These are phyloP conservation scores for Pleodorina starrii DNA, from an alignment of 139 green algal genomes.

Conservation along the genomic window DNA sequence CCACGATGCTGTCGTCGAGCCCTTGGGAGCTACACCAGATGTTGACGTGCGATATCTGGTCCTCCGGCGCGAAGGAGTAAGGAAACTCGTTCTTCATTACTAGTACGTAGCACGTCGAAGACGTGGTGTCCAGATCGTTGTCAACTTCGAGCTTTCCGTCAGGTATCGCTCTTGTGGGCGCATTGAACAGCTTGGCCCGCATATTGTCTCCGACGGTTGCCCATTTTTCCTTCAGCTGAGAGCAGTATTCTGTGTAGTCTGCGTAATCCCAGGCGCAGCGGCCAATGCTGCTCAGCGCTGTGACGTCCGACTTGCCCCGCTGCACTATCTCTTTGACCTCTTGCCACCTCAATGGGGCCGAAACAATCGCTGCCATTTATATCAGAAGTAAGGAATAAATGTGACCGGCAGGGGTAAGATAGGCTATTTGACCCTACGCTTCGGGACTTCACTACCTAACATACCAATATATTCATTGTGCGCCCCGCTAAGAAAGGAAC, in stretches of 20 bases:
- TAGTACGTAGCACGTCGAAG: not conserved
- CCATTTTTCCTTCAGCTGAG: not conserved
- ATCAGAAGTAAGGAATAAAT: too few relatives aligned
- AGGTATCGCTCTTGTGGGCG: not conserved
- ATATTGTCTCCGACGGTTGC: not conserved
- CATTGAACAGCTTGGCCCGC: not conserved
- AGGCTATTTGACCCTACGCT: too few relatives aligned
- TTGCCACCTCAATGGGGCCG: not conserved
- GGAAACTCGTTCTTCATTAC: conserved; percentile 30
- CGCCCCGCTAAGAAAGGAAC: not conserved
- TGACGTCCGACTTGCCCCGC: not conserved
- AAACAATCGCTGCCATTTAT: not conserved
- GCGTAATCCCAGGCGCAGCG: not conserved
- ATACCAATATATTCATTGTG: not conserved
- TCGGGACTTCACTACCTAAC: too few relatives aligned
- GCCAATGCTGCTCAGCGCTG: not conserved
- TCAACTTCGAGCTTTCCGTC: not conserved
- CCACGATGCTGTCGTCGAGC: not conserved
- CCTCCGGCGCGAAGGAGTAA: not conserved
- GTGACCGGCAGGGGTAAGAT: too few relatives aligned
- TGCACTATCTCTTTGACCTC: not conserved
- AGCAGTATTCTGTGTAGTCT: not conserved
- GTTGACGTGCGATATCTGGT: conserved; percentile 5
- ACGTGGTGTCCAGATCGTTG: not conserved
- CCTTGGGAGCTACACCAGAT: not conserved